phyloP scores from a whole-genome alignment of 495 filamentous ascomycete genomes.

The Penicillium canariense region DNA sequence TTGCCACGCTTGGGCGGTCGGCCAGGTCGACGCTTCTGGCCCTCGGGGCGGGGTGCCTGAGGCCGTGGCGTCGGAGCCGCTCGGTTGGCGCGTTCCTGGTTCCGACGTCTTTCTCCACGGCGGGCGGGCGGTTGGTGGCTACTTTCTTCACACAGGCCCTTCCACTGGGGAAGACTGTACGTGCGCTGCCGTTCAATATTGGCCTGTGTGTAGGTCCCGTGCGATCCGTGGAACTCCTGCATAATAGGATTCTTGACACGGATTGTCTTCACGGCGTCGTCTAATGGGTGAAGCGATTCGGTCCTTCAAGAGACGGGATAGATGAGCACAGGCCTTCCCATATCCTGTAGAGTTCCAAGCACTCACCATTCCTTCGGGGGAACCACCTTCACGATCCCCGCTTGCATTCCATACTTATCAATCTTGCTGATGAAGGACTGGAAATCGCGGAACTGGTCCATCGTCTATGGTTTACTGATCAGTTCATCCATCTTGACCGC shows the following conservation, averaged over 20 bases:
- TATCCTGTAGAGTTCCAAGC: neutral
- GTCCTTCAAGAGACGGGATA: slow-evolving; percentile 43
- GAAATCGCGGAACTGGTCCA: slow-evolving; percentile 92
- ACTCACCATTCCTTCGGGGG: slow-evolving; percentile 91
- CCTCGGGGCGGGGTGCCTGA: slow-evolving; percentile 32
- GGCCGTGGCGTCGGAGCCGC: slow-evolving; percentile 35
- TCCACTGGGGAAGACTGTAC: slow-evolving; percentile 97
- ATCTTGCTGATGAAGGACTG: slow-evolving; percentile 83
- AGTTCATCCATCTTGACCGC: neutral
- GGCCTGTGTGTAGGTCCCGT: slow-evolving; percentile 91
- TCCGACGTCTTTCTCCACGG: slow-evolving; percentile 81
- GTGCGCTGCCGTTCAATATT: slow-evolving; percentile 94
- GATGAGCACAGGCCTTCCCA: slow-evolving; percentile 15
- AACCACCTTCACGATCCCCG: slow-evolving; percentile 93
- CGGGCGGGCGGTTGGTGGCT: slow-evolving; percentile 95
- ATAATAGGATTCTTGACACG: slow-evolving; percentile 95
- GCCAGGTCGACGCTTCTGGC: slow-evolving; percentile 47
- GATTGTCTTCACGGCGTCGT: slow-evolving; percentile 85
- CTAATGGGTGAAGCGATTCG: slow-evolving; percentile 69
- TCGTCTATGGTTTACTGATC: slow-evolving; percentile 51
- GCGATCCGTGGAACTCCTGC: slow-evolving; percentile 92
- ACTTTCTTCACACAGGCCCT: slow-evolving; percentile 82
- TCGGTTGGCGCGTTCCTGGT: slow-evolving; percentile 59
- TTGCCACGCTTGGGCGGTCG: slow-evolving; percentile 44
- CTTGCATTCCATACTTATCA: slow-evolving; percentile 93